A percentile compares a stretch with the other conserved stretches of the same genome.
phyloP scores from a whole-genome alignment of 148 eudicot species.

The Dysphania ambrosioides region DNA sequence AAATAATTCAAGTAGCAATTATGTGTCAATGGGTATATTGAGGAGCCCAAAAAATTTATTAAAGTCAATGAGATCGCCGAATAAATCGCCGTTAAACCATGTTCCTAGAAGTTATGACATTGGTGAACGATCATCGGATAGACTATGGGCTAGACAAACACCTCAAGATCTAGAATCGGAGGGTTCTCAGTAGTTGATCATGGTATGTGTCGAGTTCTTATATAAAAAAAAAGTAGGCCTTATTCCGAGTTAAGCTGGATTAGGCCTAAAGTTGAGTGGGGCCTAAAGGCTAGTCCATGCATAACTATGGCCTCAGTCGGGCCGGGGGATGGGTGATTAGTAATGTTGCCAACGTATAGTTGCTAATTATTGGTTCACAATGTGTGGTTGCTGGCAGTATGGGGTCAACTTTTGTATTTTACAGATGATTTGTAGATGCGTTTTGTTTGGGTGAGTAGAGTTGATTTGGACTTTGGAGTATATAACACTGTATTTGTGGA shows the following conservation, averaged over 20 bases:
- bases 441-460: no score
- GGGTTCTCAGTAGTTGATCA: neutral
- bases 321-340: neutral
- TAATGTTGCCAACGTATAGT: neutral
- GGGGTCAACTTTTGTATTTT: neutral
- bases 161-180: neutral
- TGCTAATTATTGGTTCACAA: neutral
- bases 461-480: no score
- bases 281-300: neutral
- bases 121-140: conserved; percentile 5
- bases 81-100: conserved; percentile 6
- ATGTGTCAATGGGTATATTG: neutral
- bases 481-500: neutral
- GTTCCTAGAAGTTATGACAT: conserved; percentile 11
- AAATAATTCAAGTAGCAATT: neutral
- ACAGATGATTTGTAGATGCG: neutral
- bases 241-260: neutral
- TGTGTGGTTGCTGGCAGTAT: neutral
- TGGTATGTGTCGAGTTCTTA: neutral
- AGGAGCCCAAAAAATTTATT: conserved; percentile 1
- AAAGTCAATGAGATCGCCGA: neutral
- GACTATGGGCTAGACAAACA: neutral
- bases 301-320: neutral
- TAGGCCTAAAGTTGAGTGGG: neutral
- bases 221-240: no score